Evolutionary conservation across 805 yeast species (phyloP).

Genomic region (Saccharomycopsis guyanensis): DNA sequence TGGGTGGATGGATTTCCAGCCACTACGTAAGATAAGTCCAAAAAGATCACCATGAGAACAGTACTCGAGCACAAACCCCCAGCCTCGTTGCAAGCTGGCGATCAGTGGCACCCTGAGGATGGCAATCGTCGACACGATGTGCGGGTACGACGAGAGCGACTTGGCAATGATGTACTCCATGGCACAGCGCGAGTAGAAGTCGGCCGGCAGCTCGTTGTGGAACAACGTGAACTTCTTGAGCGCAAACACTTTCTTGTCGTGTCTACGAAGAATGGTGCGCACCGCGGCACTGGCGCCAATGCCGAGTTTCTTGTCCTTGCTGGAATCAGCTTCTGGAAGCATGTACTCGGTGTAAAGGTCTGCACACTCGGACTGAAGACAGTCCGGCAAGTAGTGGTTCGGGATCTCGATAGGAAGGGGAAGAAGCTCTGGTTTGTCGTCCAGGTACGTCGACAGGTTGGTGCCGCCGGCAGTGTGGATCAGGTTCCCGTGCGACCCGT

Average conservation of each 20-base stretch:
- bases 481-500: background rate
- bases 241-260: conserved; percentile 43
- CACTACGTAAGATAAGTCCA: conserved; percentile 47
- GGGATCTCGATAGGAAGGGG: conserved; percentile 61
- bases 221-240: conserved; percentile 58
- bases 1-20: conserved; percentile 49
- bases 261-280: conserved; percentile 36
- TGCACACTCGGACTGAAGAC: conserved; percentile 39
- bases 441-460: conserved; percentile 1
- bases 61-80: conserved; percentile 94
- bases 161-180: conserved; percentile 60
- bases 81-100: conserved; percentile 48
- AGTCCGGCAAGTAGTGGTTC: conserved; percentile 51
- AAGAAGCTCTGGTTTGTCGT: conserved; percentile 31
- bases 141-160: conserved; percentile 45
- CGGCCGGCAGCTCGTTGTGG: conserved; percentile 52
- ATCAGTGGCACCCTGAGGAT: conserved; percentile 52
- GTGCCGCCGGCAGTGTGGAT: conserved; percentile 1
- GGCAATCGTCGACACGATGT: conserved; percentile 49
- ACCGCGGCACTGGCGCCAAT: conserved; percentile 70
- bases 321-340: conserved; percentile 30
- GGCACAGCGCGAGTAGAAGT: conserved; percentile 56
- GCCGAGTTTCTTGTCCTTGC: conserved; percentile 46
- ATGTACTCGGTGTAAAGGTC: conserved; percentile 51
- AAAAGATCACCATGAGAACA: conserved; percentile 83